Percentiles rank a stretch among this genome's conserved stretches.
Evolutionary conservation across 2,329 filamentous ascomycete species (phyloP).

Genomic region (Aspergillus viridinutans): DNA sequence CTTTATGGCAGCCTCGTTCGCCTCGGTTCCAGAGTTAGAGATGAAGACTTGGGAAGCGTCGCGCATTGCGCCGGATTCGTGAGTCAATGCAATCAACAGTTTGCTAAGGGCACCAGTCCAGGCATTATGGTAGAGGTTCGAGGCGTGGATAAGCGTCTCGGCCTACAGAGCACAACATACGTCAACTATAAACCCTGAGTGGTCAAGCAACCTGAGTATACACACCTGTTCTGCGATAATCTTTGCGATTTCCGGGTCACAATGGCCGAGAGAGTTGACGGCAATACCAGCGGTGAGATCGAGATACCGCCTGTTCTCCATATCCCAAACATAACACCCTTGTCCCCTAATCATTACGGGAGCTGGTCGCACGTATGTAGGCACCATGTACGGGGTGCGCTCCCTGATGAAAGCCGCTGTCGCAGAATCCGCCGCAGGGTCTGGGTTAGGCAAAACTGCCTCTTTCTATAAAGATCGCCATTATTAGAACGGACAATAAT

Average conservation of each 20-base stretch:
- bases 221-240: constrained; percentile 72
- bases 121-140: constrained; percentile 94
- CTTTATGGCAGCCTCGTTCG: constrained; percentile 96
- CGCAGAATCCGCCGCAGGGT: constrained; percentile 68
- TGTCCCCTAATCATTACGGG: constrained; percentile 86
- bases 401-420: constrained; percentile 71
- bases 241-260: constrained; percentile 70
- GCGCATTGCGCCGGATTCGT: constrained; percentile 75
- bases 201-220: constrained; percentile 2
- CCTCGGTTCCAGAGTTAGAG: constrained; percentile 94
- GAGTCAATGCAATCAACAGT: constrained; percentile 75
- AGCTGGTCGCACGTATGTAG: constrained; percentile 85
- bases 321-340: constrained; percentile 84
- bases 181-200: constrained; percentile 4
- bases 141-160: constrained; percentile 79
- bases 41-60: constrained; percentile 78
- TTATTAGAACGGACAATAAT: background rate
- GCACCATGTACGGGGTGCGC: constrained; percentile 84
- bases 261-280: constrained; percentile 88
- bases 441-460: constrained; percentile 59
- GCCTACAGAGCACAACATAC: constrained; percentile 41
- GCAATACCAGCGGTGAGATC: constrained; percentile 96
- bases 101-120: constrained; percentile 91
- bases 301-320: constrained; percentile 83
- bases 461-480: constrained; percentile 37